Evolutionary conservation across 2,329 filamentous ascomycete species (phyloP).

Genomic region (Claviceps pusilla): DNA sequence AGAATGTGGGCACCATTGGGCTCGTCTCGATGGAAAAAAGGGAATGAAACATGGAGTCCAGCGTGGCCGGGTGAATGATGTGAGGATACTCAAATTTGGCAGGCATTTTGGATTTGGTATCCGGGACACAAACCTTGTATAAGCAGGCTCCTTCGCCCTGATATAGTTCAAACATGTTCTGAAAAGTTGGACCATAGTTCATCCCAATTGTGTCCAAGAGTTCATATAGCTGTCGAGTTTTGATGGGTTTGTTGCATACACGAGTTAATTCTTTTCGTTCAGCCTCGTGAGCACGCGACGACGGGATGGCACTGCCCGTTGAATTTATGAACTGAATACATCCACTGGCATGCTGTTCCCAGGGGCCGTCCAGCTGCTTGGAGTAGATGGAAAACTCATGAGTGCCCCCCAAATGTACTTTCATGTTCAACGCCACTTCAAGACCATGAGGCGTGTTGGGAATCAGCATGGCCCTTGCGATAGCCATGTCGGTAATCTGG

Average conservation of each 20-base stretch:
- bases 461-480: conserved; percentile 37
- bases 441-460: conserved; percentile 30
- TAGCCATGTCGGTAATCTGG: conserved; percentile 29
- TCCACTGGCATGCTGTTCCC: conserved; percentile 29
- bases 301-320: conserved; percentile 7
- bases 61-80: conserved; percentile 41
- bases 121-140: conserved; percentile 27
- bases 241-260: conserved; percentile 19
- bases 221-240: conserved; percentile 34
- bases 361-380: conserved; percentile 23
- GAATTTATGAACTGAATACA: conserved; percentile 16
- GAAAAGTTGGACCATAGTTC: conserved; percentile 35
- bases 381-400: conserved; percentile 31
- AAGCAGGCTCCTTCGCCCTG: conserved; percentile 21
- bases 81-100: conserved; percentile 37
- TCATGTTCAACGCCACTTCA: conserved; percentile 34
- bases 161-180: conserved; percentile 26
- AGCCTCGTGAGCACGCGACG: conserved; percentile 10
- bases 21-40: conserved; percentile 29
- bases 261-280: conserved; percentile 12
- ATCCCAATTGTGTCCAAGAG: conserved; percentile 34
- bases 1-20: conserved; percentile 34
- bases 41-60: conserved; percentile 41
- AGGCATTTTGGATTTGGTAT: conserved; percentile 39
- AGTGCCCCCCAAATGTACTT: conserved; percentile 6